A percentile compares a stretch with the other conserved stretches of the same genome.
Evolutionary conservation across 2,329 filamentous ascomycete genomes (phyloP).

Genomic region (Fusarium duplospermum): DNA sequence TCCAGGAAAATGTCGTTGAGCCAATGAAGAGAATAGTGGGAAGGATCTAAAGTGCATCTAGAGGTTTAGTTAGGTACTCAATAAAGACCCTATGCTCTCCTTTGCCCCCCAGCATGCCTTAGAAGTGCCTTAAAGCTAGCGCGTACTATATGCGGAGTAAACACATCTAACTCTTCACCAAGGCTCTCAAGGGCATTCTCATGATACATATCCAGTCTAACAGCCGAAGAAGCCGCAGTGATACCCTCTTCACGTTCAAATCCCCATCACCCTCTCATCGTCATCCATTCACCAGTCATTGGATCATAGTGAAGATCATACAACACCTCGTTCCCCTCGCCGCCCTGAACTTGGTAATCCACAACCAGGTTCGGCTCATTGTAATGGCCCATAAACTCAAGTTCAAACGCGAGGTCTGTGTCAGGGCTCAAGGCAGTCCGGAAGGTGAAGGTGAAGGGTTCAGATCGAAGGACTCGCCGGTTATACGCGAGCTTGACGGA

Average conservation of each 20-base stretch:
- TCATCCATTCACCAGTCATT: conserved; percentile 19
- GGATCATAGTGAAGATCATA: conserved; percentile 32
- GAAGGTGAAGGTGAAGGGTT: conserved; percentile 54
- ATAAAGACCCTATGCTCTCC: not conserved
- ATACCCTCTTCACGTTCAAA: not conserved
- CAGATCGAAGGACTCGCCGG: conserved; percentile 48
- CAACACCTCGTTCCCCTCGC: not conserved
- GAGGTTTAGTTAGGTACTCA: not conserved
- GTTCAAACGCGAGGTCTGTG: conserved; percentile 49
- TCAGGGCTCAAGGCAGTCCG: conserved; percentile 43
- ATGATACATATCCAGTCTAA: not conserved
- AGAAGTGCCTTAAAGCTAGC: not conserved
- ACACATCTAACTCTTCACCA: not conserved
- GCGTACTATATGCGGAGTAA: too few relatives aligned
- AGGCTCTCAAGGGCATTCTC: not conserved
- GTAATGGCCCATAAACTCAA: conserved; percentile 62
- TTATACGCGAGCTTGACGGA: conserved; percentile 54
- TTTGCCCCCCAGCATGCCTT: not conserved
- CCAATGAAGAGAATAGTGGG: not conserved
- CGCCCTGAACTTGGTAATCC: not conserved
- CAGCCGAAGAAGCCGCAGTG: not conserved
- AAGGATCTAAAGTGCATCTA: not conserved
- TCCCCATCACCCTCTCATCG: not conserved
- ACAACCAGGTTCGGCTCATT: conserved; percentile 53
- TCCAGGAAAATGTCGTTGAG: not conserved